phyloP scores from a whole-genome alignment of 2,329 filamentous ascomycete genomes.

The Nigrograna mackinnonii region DNA sequence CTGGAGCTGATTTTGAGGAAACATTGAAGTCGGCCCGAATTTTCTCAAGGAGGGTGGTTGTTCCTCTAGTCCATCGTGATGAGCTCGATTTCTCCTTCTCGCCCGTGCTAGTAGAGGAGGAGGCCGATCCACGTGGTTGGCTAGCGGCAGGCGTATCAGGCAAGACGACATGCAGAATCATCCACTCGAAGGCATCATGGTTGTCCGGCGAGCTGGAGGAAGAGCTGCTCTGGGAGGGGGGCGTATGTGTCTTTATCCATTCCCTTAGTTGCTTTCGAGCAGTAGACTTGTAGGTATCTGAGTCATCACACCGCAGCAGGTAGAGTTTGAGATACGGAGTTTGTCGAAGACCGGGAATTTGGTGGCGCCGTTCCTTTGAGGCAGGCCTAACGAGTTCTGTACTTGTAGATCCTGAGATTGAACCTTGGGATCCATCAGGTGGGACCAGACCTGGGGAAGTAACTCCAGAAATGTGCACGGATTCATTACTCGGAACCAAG shows the following conservation, averaged over 20 bases:
- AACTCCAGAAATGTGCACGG: constrained; percentile 44
- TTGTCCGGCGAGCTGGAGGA: constrained; percentile 74
- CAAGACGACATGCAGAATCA: constrained; percentile 89
- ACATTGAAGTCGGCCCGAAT: constrained; percentile 88
- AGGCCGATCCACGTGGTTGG: constrained; percentile 68
- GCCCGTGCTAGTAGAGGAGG: constrained; percentile 52
- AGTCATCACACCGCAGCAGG: constrained; percentile 90
- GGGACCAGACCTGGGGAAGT: constrained; percentile 23
- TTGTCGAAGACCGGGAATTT: constrained; percentile 89
- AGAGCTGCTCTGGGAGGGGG: constrained; percentile 58
- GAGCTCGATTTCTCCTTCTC: constrained; percentile 67
- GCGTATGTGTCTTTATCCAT: constrained; percentile 81
- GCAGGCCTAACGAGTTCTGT: constrained; percentile 30
- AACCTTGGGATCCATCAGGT: constrained; percentile 15
- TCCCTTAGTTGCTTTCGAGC: constrained; percentile 80
- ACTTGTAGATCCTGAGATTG: constrained; percentile 18
- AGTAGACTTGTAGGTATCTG: constrained; percentile 85
- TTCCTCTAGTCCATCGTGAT: constrained; percentile 77
- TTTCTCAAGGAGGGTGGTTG: constrained; percentile 86
- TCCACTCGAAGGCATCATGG: constrained; percentile 95
- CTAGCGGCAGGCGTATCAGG: constrained; percentile 82
- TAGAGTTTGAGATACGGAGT: constrained; percentile 94
- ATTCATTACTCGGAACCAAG: constrained; percentile 66
- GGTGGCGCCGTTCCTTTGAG: constrained; percentile 72
- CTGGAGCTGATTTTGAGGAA: constrained; percentile 70